These are phyloP conservation scores for Trametes polyzona DNA, from an alignment of 1,284 basidiomycete genomes.

Conservation along the genomic window DNA sequence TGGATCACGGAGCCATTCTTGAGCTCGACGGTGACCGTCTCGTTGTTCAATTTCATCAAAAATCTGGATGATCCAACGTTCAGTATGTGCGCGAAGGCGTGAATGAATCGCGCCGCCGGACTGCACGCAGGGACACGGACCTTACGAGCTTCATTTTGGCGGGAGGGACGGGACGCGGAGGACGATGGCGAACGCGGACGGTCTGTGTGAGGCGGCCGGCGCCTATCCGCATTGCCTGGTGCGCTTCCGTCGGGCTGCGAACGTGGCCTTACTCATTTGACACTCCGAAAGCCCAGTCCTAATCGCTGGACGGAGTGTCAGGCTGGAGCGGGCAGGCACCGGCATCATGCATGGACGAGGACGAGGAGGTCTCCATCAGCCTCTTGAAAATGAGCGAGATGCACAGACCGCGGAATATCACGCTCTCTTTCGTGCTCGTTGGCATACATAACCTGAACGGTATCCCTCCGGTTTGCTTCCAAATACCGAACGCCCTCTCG, in stretches of 20 bases:
- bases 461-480: no score
- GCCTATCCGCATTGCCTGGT: slow-evolving; percentile 2
- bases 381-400: no score
- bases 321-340: no score
- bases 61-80: slow-evolving; percentile 58
- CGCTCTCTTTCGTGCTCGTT: no score
- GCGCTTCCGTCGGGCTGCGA: not conserved
- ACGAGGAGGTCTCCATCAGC: no score
- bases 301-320: no score
- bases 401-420: no score
- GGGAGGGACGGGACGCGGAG: not conserved
- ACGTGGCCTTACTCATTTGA: not conserved
- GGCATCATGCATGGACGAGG: no score
- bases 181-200: not conserved
- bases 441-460: no score
- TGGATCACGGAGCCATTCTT: slow-evolving; percentile 97
- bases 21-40: slow-evolving; percentile 97
- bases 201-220: not conserved
- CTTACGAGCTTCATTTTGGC: slow-evolving; percentile 56
- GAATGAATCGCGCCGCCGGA: slow-evolving; percentile 12
- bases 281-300: not conserved
- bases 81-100: not conserved
- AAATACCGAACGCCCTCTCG: no score
- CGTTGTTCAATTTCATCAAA: slow-evolving; percentile 99
- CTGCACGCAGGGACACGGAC: slow-evolving; percentile 38